phyloP scores from a whole-genome alignment of 106 monocot species.

The Allium cepa region DNA sequence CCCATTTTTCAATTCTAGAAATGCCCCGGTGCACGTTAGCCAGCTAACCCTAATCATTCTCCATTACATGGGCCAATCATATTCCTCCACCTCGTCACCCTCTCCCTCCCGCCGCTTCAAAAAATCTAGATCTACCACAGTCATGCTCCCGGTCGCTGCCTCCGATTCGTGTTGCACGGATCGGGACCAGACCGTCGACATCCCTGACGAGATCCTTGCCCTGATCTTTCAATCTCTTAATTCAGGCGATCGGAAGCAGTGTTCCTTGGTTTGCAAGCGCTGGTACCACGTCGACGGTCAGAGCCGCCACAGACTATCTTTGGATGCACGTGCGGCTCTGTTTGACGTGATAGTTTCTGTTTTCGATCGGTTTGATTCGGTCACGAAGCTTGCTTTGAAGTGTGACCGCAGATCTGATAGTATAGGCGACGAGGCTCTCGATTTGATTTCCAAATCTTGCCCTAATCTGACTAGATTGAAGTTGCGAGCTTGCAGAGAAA shows the following conservation, averaged over 20 bases:
- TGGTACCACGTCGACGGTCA: conserved; percentile 63
- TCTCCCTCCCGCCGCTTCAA: conserved; percentile 6
- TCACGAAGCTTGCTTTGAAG: conserved; percentile 62
- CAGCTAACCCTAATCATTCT: not conserved
- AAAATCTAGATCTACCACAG: not conserved
- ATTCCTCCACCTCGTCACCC: conserved; percentile 2
- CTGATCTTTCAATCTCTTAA: conserved; percentile 50
- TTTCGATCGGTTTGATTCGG: conserved; percentile 45
- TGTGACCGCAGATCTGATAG: conserved; percentile 58
- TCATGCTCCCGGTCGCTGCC: not conserved
- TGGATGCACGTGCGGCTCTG: conserved; percentile 57
- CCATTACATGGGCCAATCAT: conserved; percentile 19
- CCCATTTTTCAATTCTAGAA: not conserved
- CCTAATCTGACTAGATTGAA: conserved; percentile 59
- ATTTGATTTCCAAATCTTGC: conserved; percentile 30
- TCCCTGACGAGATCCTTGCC: conserved; percentile 80
- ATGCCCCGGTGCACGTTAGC: conserved; percentile 2
- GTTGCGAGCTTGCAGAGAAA: conserved; percentile 57
- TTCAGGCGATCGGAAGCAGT: conserved; percentile 67
- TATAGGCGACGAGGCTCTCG: conserved; percentile 57
- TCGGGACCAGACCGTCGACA: conserved; percentile 30
- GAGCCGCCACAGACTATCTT: conserved; percentile 56
- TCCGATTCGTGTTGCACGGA: not conserved
- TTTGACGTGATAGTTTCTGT: conserved; percentile 21
- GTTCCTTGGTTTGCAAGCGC: conserved; percentile 73